Base-by-base conservation (phyloP, 2,329 filamentous ascomycete genomes). In the Fusarium marasasianum region DNA sequence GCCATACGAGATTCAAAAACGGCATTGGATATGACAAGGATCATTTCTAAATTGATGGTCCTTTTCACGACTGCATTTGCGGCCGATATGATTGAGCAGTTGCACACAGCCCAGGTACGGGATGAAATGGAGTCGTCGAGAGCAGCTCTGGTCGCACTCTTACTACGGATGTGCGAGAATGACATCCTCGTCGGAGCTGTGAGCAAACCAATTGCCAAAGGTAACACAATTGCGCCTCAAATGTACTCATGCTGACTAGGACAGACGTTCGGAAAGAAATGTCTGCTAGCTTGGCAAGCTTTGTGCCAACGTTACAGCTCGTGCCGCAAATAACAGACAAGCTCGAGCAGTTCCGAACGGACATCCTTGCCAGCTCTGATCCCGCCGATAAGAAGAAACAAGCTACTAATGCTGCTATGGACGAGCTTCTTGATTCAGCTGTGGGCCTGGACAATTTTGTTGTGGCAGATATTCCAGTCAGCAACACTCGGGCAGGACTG, bases 401-500 rank as follows among this genome's bases (percentile, higher is more conserved):
- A 63, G 83, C 82, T 26, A 83, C 83, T 5, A 86, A 86, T 70
- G 84, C 86, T 18, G 82, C 80, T 29, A 88, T 91, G 71, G 86
- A 91, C 66, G 88, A 91, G 50, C 81, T 91, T 40, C 81, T 91
- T 31, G 89, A 90, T 77, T 87, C 88, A 29, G 84, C 86, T 9
- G 84, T 91, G 63, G 88, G 85, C 1, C 80, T 90, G 44, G 88
- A 90, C n/a, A 88, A 81, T 71, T 84, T 89, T 45, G 86, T 86
- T 20, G 81, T 90, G 17, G 80, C 87, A 33, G 93, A 97, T 56
- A 83, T 95, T 15, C 92, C 93, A 8, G 85, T 91, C 37, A 86
- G 92, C 54, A 94, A 94, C 74, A 94, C 94, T 8, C 89, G 94
- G 80, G 93, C 94, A 58, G 95, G 93, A 10, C 86, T 98, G 63